Evolutionary conservation across 257 asterid species (phyloP).

Genomic region (Ballota nigra): DNA sequence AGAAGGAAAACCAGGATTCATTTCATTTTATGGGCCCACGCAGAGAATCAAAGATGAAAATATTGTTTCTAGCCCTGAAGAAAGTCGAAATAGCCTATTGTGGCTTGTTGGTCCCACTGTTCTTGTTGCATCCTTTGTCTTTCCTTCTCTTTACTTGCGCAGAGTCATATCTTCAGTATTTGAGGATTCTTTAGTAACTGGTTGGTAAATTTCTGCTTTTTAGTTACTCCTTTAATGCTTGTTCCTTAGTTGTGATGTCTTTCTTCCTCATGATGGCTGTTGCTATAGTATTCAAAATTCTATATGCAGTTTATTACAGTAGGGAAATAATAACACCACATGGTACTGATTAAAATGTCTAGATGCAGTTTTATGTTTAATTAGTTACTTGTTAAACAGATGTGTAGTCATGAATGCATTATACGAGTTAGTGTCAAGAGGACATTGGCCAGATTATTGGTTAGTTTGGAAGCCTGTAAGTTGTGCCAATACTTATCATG

Average conservation of each 20-base stretch:
- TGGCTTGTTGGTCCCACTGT: constrained; percentile 93
- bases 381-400: neutral
- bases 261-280: neutral
- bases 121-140: constrained; percentile 84
- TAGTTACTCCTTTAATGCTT: constrained; percentile 15
- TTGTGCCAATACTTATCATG: neutral
- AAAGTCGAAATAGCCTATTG: constrained; percentile 45
- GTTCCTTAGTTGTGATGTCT: neutral
- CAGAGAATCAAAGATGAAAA: constrained; percentile 36
- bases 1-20: constrained; percentile 77
- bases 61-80: constrained; percentile 33
- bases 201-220: constrained; percentile 34
- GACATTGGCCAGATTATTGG: neutral
- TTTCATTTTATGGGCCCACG: constrained; percentile 62
- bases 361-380: neutral
- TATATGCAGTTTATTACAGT: neutral
- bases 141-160: constrained; percentile 94
- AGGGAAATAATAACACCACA: neutral
- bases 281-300: neutral
- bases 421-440: neutral
- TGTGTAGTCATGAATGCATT: neutral
- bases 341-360: neutral
- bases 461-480: neutral
- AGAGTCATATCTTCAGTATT: constrained; percentile 70
- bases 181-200: constrained; percentile 94